phyloP scores from a whole-genome alignment of 177 flowering plant species.

The Vitis hybrid region DNA sequence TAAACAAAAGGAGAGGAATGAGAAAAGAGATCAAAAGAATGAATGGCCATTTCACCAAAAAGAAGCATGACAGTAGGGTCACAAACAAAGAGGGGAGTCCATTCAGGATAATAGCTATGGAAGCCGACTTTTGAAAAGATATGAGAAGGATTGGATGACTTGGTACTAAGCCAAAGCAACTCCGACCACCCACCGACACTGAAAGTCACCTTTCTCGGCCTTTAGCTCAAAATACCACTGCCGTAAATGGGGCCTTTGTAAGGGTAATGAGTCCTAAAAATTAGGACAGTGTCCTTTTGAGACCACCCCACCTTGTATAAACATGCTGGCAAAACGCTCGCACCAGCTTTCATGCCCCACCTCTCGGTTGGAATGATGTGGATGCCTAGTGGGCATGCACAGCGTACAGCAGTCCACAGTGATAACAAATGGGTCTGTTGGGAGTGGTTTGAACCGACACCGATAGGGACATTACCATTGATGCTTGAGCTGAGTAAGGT shows the following conservation, averaged over 20 bases:
- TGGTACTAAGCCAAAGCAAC: neutral
- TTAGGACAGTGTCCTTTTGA: slow-evolving; percentile 31
- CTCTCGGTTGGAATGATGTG: slow-evolving; percentile 32
- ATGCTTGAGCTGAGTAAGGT: slow-evolving; percentile 8
- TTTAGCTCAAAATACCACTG: neutral
- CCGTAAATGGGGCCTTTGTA: slow-evolving; percentile 12
- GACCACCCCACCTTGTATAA: slow-evolving; percentile 26
- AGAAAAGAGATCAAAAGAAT: slow-evolving; percentile 7
- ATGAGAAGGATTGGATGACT: neutral
- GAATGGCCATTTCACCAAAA: slow-evolving; percentile 24
- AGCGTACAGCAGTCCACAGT: neutral
- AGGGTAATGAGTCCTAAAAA: slow-evolving; percentile 19
- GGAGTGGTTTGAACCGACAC: slow-evolving; percentile 21
- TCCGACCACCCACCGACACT: slow-evolving; percentile 35
- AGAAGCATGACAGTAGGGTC: slow-evolving; percentile 14
- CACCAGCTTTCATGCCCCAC: slow-evolving; percentile 24
- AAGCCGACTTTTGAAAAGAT: slow-evolving; percentile 20
- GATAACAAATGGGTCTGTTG: neutral
- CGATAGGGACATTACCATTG: slow-evolving; percentile 22
- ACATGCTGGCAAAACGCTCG: slow-evolving; percentile 23
- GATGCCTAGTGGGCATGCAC: slow-evolving; percentile 15
- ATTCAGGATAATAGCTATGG: slow-evolving; percentile 13
- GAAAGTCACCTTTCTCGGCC: slow-evolving; percentile 7
- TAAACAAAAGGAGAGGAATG: neutral
- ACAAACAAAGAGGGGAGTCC: slow-evolving; percentile 5